Percentiles rank a stretch among this genome's conserved stretches.
phyloP scores from a whole-genome alignment of 2,329 filamentous ascomycete genomes.

The Penicillium hordei region DNA sequence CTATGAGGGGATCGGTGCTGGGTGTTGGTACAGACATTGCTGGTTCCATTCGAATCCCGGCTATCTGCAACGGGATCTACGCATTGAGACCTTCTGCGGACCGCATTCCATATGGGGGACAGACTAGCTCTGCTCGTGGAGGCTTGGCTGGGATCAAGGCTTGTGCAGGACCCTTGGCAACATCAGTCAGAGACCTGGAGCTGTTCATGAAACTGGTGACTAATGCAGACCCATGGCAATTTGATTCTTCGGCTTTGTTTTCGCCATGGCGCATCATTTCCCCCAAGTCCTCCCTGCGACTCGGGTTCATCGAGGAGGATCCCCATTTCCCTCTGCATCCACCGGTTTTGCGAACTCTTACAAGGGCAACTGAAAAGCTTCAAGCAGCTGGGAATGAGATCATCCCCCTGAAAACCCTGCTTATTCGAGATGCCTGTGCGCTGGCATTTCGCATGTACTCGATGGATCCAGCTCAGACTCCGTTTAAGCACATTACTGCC shows the following conservation, averaged over 20 bases:
- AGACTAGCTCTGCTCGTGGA: conserved; percentile 27
- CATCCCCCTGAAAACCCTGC: background rate
- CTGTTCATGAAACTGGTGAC: conserved; percentile 24
- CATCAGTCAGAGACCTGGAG: conserved; percentile 26
- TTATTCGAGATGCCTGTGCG: conserved; percentile 9
- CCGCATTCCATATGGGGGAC: conserved; percentile 53
- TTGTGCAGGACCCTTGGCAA: conserved; percentile 27
- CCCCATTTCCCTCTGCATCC: conserved; percentile 19
- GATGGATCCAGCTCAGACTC: conserved; percentile 18
- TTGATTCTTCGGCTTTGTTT: conserved; percentile 26
- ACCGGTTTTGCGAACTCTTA: conserved; percentile 15
- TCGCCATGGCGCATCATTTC: conserved; percentile 27
- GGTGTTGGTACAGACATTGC: conserved; percentile 63
- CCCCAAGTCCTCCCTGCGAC: conserved; percentile 6
- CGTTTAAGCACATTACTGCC: conserved; percentile 32
- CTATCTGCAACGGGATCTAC: conserved; percentile 51
- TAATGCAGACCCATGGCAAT: conserved; percentile 20
- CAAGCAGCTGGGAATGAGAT: conserved; percentile 11
- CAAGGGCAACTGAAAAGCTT: conserved; percentile 5
- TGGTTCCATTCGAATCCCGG: conserved; percentile 46
- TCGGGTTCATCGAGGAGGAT: conserved; percentile 19
- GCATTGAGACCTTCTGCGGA: conserved; percentile 48
- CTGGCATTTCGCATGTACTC: conserved; percentile 16
- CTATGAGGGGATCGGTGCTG: conserved; percentile 57
- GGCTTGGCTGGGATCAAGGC: conserved; percentile 22